These are phyloP conservation scores for Mollisiaceae sp. DNA, from an alignment of 2,329 filamentous ascomycete genomes.

Conservation along the genomic window DNA sequence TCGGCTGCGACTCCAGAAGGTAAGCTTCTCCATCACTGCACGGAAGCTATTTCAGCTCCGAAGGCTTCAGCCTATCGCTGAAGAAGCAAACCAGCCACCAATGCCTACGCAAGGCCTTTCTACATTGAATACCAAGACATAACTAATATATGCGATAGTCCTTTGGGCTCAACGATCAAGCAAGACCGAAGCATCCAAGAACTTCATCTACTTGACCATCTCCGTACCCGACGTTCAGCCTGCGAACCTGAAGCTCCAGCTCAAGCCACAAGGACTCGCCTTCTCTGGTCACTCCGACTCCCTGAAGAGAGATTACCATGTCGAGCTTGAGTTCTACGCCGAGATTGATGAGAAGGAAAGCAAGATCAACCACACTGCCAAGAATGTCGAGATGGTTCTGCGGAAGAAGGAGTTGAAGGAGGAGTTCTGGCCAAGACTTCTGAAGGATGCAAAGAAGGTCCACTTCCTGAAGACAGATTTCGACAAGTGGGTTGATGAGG, in stretches of 20 bases:
- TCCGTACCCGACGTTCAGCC: slow-evolving; percentile 82
- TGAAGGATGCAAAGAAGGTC: slow-evolving; percentile 87
- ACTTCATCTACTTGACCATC: slow-evolving; percentile 94
- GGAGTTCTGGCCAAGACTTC: slow-evolving; percentile 93
- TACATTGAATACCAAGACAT: neutral
- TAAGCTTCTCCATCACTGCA: slow-evolving; percentile 32
- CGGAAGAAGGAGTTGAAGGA: slow-evolving; percentile 96
- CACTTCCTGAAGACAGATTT: slow-evolving; percentile 99
- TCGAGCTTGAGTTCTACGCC: slow-evolving; percentile 85
- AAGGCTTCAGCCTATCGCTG: slow-evolving; percentile 18
- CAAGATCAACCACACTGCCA: slow-evolving; percentile 86
- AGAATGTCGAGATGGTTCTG: slow-evolving; percentile 88
- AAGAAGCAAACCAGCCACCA: slow-evolving; percentile 17
- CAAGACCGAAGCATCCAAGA: slow-evolving; percentile 77
- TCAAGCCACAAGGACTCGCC: slow-evolving; percentile 76
- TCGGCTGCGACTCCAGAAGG: slow-evolving; percentile 38
- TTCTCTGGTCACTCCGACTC: slow-evolving; percentile 85
- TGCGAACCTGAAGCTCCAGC: slow-evolving; percentile 78
- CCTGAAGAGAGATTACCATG: slow-evolving; percentile 85
- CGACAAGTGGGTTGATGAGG: slow-evolving; percentile 67
- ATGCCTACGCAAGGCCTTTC: neutral
- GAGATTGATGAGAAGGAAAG: slow-evolving; percentile 87
- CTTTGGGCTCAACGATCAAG: slow-evolving; percentile 98
- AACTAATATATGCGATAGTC: slow-evolving; percentile 59
- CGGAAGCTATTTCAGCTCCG: slow-evolving; percentile 15